phyloP scores from a whole-genome alignment of 2,329 filamentous ascomycete genomes.

The Chalara sp. region DNA sequence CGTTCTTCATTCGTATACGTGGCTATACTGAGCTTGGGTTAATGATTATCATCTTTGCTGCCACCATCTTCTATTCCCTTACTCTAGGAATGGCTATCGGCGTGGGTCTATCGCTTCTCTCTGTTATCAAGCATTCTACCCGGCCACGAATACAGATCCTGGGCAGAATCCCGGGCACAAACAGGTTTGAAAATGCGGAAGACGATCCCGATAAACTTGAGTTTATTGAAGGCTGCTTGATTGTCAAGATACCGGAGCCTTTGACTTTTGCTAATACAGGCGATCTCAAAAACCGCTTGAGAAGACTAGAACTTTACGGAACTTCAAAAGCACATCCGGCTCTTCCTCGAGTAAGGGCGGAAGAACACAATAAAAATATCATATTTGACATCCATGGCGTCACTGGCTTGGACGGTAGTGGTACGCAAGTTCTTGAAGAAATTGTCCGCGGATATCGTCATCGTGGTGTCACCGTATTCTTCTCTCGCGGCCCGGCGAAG shows the following conservation, averaged over 20 bases:
- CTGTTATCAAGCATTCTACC: constrained; percentile 85
- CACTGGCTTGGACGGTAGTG: constrained; percentile 86
- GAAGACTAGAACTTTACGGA: constrained; percentile 85
- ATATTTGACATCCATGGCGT: constrained; percentile 99
- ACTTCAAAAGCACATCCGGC: constrained; percentile 79
- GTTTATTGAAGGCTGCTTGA: constrained; percentile 85
- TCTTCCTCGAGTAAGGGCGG: constrained; percentile 67
- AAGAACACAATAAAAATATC: constrained; percentile 83
- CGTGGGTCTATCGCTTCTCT: constrained; percentile 81
- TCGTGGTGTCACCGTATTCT: constrained; percentile 70
- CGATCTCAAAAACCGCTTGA: constrained; percentile 76
- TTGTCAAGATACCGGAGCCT: constrained; percentile 96
- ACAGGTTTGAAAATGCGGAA: constrained; percentile 81
- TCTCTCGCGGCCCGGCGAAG: constrained; percentile 47
- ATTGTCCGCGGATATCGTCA: constrained; percentile 79
- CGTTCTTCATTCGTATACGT: constrained; percentile 79
- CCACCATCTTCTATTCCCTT: constrained; percentile 93
- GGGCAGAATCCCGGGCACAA: constrained; percentile 77
- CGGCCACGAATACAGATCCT: constrained; percentile 94
- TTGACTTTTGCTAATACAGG: constrained; percentile 96
- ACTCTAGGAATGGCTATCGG: constrained; percentile 90
- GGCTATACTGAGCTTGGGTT: constrained; percentile 81
- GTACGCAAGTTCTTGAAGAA: constrained; percentile 83
- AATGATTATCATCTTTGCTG: constrained; percentile 83
- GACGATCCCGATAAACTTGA: constrained; percentile 68